Conservation (phyloP, 2,329 filamentous ascomycete genomes). For the Venturiaceae sp. region DNA sequence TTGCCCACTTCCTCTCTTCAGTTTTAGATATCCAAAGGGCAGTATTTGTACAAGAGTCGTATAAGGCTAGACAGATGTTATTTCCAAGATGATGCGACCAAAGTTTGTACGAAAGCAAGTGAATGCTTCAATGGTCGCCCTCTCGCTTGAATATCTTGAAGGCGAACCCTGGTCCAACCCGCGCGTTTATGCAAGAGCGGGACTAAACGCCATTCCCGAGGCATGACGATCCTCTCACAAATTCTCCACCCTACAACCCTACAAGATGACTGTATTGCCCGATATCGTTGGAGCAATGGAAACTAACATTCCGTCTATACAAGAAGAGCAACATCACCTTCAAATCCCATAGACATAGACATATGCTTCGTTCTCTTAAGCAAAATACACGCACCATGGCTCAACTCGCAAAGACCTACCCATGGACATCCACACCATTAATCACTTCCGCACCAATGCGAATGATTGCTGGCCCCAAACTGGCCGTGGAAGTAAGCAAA, state of each 20-base stretch:
- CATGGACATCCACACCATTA: slow-evolving; percentile 49
- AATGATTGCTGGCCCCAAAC: slow-evolving; percentile 43
- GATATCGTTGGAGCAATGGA: not conserved
- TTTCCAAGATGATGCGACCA: not conserved
- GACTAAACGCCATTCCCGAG: no score
- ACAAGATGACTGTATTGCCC: not conserved
- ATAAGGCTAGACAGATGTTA: not conserved
- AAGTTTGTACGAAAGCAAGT: no score
- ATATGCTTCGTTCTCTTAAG: not conserved
- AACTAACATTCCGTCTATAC: not conserved
- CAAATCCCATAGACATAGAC: not conserved
- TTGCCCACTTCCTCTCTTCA: slow-evolving; percentile 7
- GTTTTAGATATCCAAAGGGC: not conserved
- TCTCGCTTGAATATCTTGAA: no score
- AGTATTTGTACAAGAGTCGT: not conserved
- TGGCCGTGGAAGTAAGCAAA: slow-evolving; percentile 51
- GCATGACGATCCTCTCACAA: no score
- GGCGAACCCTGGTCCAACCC: no score
- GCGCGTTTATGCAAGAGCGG: no score
- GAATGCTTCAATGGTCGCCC: no score
- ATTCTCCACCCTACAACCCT: no score
- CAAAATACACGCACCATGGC: not conserved
- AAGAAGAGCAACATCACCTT: not conserved
- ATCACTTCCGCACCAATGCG: slow-evolving; percentile 61
- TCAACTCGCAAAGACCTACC: slow-evolving; percentile 29